phyloP scores from a whole-genome alignment of 441 rosid genomes.

The Pelargonium australe region DNA sequence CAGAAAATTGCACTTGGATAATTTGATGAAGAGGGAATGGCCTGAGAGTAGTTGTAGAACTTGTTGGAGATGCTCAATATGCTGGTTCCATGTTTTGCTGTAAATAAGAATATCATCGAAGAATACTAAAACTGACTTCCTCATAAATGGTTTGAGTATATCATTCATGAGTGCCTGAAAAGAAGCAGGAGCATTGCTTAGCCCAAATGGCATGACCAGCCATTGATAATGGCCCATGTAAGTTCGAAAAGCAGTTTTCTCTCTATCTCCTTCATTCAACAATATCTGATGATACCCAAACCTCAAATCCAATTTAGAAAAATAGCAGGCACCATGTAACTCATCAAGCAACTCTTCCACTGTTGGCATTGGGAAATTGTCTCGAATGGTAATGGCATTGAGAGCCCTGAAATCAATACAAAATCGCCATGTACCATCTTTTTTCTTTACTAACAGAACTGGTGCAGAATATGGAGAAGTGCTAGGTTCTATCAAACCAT shows the following conservation, averaged over 20 bases:
- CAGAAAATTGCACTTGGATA: too few relatives aligned
- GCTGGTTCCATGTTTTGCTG: too few relatives aligned
- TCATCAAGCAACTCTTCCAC: background rate
- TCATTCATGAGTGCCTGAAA: background rate
- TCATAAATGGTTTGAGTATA: background rate
- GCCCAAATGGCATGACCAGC: background rate
- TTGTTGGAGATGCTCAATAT: too few relatives aligned
- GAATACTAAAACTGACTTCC: too few relatives aligned
- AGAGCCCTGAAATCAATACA: background rate
- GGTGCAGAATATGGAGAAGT: background rate
- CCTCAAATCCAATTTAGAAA: background rate
- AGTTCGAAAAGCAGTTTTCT: background rate
- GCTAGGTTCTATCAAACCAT: background rate
- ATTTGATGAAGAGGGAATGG: background rate
- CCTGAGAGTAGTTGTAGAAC: background rate
- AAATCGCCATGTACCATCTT: background rate
- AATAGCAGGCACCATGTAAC: background rate
- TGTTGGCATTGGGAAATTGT: background rate
- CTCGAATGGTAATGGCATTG: background rate
- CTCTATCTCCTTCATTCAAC: background rate
- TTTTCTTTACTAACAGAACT: background rate
- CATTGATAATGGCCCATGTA: background rate
- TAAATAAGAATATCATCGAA: too few relatives aligned
- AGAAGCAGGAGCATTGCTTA: background rate
- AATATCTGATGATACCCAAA: background rate